These are phyloP conservation scores for Wickerhamiella vanderwaltii DNA, from an alignment of 805 yeast genomes.

Conservation along the genomic window DNA sequence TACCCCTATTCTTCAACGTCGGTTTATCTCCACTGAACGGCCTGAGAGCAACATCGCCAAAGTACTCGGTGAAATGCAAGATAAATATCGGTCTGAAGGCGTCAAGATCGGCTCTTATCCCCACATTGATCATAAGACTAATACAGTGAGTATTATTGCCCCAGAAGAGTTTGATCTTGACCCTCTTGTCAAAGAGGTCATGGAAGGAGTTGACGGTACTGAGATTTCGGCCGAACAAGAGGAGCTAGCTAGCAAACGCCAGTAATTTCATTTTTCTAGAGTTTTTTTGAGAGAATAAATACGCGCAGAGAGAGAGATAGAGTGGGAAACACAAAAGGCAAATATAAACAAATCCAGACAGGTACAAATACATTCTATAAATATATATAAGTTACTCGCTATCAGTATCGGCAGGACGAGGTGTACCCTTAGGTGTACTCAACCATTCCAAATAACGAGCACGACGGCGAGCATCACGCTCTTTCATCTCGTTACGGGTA, in stretches of 20 bases:
- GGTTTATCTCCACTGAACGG: constrained; percentile 49
- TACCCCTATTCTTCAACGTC: constrained; percentile 24
- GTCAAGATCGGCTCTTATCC: constrained; percentile 81
- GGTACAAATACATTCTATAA: too few species aligned
- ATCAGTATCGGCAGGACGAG: constrained; percentile 86
- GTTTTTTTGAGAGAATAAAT: too few species aligned
- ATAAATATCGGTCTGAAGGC: constrained; percentile 27
- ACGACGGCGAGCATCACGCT: constrained; percentile 86
- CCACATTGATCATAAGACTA: constrained; percentile 49
- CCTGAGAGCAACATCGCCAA: constrained; percentile 64
- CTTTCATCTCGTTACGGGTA: constrained; percentile 92
- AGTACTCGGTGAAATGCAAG: constrained; percentile 42
- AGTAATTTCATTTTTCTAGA: too few species aligned
- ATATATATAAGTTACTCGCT: constrained; percentile 83
- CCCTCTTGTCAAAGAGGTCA: constrained; percentile 36
- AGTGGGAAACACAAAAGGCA: too few species aligned
- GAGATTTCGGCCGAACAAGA: constrained; percentile 52
- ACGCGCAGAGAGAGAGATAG: too few species aligned
- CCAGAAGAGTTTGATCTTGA: constrained; percentile 31
- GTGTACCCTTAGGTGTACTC: constrained; percentile 94
- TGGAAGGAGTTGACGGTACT: constrained; percentile 39
- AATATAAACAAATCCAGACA: too few species aligned
- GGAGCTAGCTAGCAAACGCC: constrained; percentile 17
- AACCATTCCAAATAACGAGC: constrained; percentile 90
- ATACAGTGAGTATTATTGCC: constrained; percentile 67